Evolutionary conservation across 2,329 filamentous ascomycete genomes (phyloP).

Genomic region (Monosporascus sp.): DNA sequence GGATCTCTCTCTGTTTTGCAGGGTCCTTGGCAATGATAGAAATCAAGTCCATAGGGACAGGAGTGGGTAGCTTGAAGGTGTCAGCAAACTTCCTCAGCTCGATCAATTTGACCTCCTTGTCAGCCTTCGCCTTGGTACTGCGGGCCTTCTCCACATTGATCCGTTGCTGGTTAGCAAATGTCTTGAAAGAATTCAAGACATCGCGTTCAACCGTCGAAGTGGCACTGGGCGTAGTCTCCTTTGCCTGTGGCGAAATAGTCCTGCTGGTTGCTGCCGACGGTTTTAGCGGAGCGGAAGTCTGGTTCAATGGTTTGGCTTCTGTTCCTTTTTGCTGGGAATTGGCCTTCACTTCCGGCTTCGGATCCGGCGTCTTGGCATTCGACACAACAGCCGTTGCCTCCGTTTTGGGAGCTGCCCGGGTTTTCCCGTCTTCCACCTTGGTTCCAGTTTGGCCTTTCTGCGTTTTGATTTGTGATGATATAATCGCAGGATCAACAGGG

Average conservation of each 20-base stretch:
- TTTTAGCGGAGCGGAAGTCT: conserved; percentile 21
- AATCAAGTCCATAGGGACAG: conserved; percentile 85
- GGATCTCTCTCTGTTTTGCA: conserved; percentile 87
- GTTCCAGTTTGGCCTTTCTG: conserved; percentile 35
- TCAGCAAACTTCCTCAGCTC: conserved; percentile 93
- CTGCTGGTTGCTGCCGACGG: conserved; percentile 36
- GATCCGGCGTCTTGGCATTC: conserved; percentile 26
- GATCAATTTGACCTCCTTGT: conserved; percentile 88
- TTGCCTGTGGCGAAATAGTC: conserved; percentile 34
- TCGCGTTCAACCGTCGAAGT: conserved; percentile 58
- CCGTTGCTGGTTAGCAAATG: conserved; percentile 54
- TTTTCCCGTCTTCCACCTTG: conserved; percentile 33
- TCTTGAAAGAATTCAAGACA: conserved; percentile 58
- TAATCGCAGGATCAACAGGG: conserved; percentile 83
- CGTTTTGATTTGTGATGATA: conserved; percentile 70
- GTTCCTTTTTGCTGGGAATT: conserved; percentile 19
- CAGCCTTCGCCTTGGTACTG: conserved; percentile 56
- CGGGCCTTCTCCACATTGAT: conserved; percentile 52
- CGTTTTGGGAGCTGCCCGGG: conserved; percentile 15
- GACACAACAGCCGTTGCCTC: conserved; percentile 15
- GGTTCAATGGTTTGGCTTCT: conserved; percentile 19
- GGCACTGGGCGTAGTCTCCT: conserved; percentile 44
- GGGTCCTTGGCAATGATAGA: conserved; percentile 96
- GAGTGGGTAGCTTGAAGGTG: conserved; percentile 90
- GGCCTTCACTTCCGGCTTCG: conserved; percentile 29